Conservation (phyloP, 352 stramenopile species). For the Globisporangium sylvaticum region DNA sequence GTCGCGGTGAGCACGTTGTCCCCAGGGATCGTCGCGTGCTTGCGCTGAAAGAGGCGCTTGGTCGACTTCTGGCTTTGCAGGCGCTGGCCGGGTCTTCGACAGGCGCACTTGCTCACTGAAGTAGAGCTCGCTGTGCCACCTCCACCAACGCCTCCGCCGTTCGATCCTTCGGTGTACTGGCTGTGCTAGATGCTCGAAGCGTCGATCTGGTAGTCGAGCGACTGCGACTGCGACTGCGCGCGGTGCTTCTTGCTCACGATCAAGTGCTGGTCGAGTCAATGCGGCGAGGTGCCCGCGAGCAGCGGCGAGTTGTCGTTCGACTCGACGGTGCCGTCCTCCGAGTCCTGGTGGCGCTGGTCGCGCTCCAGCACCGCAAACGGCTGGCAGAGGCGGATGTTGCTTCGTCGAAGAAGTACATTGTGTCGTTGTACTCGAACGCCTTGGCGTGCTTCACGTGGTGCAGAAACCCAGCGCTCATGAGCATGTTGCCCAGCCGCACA, state of each 20-base stretch:
- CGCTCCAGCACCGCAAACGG: constrained; percentile 33
- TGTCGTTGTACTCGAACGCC: constrained; percentile 30
- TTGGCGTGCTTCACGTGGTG: constrained; percentile 51
- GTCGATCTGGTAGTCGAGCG: background rate
- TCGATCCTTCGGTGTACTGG: background rate
- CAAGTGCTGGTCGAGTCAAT: constrained; percentile 1
- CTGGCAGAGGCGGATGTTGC: constrained; percentile 30
- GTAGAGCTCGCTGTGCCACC: background rate
- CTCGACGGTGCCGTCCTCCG: background rate
- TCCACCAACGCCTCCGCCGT: no score
- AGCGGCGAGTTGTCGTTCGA: background rate
- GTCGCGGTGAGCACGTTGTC: constrained; percentile 7
- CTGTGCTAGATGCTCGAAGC: background rate
- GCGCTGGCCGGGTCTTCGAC: background rate
- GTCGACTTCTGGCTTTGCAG: constrained; percentile 2
- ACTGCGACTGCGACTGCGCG: background rate
- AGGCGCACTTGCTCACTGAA: background rate
- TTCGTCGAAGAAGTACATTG: constrained; percentile 53
- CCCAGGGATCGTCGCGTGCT: constrained; percentile 1
- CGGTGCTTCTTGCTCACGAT: constrained; percentile 6
- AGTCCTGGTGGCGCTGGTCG: background rate
- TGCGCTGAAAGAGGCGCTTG: constrained; percentile 1
- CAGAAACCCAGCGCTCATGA: constrained; percentile 51
- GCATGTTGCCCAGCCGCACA: constrained; percentile 43
- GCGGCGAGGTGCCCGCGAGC: background rate